Conservation (phyloP, 2,329 filamentous ascomycete genomes). For the Mycocentrospora acerina region DNA sequence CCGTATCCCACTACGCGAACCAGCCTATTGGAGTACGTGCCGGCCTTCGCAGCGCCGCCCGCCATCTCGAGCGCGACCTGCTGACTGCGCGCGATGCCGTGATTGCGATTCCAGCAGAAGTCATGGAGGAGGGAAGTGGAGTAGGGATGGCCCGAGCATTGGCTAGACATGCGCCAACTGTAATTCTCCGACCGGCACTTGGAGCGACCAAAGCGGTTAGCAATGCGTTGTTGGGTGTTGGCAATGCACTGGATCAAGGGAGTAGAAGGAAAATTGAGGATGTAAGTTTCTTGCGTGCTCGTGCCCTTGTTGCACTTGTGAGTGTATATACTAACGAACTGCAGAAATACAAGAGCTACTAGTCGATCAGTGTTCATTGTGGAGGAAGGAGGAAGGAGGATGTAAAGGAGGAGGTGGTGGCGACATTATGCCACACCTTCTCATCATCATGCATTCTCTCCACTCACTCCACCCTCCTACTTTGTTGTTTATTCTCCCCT, state of each 20-base stretch:
- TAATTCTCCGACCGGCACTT: slow-evolving; percentile 86
- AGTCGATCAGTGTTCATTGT: background rate
- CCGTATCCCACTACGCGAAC: slow-evolving; percentile 89
- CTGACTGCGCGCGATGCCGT: slow-evolving; percentile 85
- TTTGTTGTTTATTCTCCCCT: background rate
- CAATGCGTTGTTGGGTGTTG: slow-evolving; percentile 86
- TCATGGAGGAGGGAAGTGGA: slow-evolving; percentile 82
- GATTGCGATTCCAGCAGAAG: slow-evolving; percentile 88
- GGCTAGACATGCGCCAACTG: slow-evolving; percentile 80
- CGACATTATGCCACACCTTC: too few relatives aligned
- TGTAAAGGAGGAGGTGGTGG: too few relatives aligned
- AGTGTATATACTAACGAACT: slow-evolving; percentile 6
- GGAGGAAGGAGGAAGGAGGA: background rate
- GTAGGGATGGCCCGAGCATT: slow-evolving; percentile 78
- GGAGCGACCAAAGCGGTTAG: slow-evolving; percentile 87
- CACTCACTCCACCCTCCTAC: too few relatives aligned
- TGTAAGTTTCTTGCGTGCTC: slow-evolving; percentile 59
- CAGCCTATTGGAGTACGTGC: slow-evolving; percentile 88
- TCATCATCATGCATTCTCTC: too few relatives aligned
- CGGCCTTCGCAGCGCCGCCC: slow-evolving; percentile 79
- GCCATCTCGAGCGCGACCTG: slow-evolving; percentile 83
- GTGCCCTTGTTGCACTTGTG: background rate
- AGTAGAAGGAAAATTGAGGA: slow-evolving; percentile 83
- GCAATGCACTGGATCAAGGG: slow-evolving; percentile 83
- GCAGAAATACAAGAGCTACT: slow-evolving; percentile 38